Percentiles rank a stretch among this genome's conserved stretches.
Conservation (phyloP, 371 early-diverging fungal species). For the Mortierella sp. region DNA sequence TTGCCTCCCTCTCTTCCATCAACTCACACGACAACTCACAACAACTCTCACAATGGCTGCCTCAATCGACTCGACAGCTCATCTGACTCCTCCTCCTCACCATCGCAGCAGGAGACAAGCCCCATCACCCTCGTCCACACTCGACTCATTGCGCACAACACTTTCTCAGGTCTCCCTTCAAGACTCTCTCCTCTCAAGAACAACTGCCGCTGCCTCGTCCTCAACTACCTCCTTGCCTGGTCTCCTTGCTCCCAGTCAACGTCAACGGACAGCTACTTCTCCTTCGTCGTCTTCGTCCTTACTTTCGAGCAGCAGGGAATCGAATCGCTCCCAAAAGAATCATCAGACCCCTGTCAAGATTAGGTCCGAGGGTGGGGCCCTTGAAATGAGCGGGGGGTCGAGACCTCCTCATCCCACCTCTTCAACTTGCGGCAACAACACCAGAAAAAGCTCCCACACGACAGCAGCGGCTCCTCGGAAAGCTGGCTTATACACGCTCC, state of each 20-base stretch:
- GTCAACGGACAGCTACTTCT: neutral
- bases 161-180: conserved; percentile 2
- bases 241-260: conserved; percentile 1
- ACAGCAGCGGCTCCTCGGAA: neutral
- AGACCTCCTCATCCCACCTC: neutral
- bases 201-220: neutral
- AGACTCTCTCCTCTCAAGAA: neutral
- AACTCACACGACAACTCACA: neutral
- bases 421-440: neutral
- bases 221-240: conserved; percentile 1
- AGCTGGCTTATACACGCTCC: conserved; percentile 1
- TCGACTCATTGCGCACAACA: conserved; percentile 9
- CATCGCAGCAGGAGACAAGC: neutral
- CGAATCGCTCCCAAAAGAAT: conserved; percentile 6
- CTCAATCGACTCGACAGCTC: conserved; percentile 1
- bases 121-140: neutral
- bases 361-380: neutral
- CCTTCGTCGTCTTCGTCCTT: neutral
- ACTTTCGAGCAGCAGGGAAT: neutral
- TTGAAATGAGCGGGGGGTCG: neutral
- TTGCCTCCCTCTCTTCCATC: neutral
- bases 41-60: neutral
- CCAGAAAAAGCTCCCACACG: neutral
- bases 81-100: neutral
- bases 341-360: conserved; percentile 11